These are phyloP conservation scores for Tuber magnatum DNA, from an alignment of 495 filamentous ascomycete genomes.

Conservation along the genomic window DNA sequence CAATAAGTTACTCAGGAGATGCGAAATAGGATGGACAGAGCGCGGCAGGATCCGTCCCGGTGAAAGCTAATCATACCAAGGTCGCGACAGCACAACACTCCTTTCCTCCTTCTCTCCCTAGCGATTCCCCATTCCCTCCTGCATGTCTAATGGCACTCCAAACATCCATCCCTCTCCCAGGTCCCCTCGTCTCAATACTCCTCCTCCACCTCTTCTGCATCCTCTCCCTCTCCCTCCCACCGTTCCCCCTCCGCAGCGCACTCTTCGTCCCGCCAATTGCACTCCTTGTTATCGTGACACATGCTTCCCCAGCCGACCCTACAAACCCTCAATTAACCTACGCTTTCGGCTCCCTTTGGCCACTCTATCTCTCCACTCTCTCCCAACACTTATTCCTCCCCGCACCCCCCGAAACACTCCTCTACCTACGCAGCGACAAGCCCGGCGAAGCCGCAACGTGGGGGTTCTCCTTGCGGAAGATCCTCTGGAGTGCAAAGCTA, in stretches of 20 bases:
- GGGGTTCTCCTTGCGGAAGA: slow-evolving; percentile 24
- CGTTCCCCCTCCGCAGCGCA: neutral
- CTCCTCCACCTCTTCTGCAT: neutral
- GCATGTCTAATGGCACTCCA: neutral
- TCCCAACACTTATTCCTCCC: slow-evolving; percentile 19
- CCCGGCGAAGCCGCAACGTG: slow-evolving; percentile 22
- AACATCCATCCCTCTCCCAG: neutral
- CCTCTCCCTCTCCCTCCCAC: neutral
- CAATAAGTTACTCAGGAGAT: neutral
- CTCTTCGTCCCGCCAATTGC: neutral
- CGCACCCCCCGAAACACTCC: slow-evolving; percentile 18
- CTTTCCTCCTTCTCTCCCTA: neutral
- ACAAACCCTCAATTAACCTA: slow-evolving; percentile 26
- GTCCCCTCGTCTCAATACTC: neutral
- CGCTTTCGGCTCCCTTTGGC: slow-evolving; percentile 28
- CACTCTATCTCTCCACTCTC: slow-evolving; percentile 27
- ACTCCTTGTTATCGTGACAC: neutral
- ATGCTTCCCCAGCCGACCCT: neutral
- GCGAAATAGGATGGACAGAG: neutral
- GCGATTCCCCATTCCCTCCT: neutral
- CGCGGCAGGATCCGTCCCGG: neutral
- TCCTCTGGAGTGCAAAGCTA: slow-evolving; percentile 19
- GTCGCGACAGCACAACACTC: neutral
- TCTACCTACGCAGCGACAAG: slow-evolving; percentile 19
- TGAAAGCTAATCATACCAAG: neutral